Conservation (phyloP, 75 land plant species). For the Cryptomeria japonica region DNA sequence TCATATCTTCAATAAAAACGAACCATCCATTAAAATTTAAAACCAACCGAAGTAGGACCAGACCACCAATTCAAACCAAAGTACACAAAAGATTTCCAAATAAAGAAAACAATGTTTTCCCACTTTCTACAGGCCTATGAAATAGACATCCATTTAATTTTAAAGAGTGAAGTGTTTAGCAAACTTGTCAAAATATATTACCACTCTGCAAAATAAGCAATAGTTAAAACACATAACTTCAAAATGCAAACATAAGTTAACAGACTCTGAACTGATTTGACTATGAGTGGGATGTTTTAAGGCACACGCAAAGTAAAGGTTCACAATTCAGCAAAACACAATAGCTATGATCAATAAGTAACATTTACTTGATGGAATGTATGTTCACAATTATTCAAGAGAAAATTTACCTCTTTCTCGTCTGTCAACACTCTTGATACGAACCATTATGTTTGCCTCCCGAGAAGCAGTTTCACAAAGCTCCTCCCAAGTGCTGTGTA, state of each 20-base stretch:
- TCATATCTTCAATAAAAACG: background rate
- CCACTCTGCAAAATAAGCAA: background rate
- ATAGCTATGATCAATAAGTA: background rate
- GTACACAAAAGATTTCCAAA: background rate
- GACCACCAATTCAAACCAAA: background rate
- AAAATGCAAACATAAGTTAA: background rate
- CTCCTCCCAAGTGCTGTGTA: constrained; percentile 96
- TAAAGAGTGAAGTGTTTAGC: background rate
- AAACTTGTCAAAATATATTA: background rate
- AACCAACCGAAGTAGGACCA: background rate
- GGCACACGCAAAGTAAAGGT: background rate
- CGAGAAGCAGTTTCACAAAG: constrained; percentile 53
- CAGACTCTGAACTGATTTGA: background rate
- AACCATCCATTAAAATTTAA: background rate
- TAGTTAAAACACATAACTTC: background rate
- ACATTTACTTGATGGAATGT: background rate
- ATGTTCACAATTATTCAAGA: background rate
- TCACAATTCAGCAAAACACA: background rate
- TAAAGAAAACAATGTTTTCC: background rate
- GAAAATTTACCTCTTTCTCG: constrained; percentile 82
- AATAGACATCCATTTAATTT: background rate
- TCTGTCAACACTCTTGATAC: constrained; percentile 74
- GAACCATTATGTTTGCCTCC: constrained; percentile 73
- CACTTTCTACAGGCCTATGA: background rate
- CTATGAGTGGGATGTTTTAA: background rate